Evolutionary conservation across 305 asterid genomes (phyloP).

Genomic region (Withania somnifera): DNA sequence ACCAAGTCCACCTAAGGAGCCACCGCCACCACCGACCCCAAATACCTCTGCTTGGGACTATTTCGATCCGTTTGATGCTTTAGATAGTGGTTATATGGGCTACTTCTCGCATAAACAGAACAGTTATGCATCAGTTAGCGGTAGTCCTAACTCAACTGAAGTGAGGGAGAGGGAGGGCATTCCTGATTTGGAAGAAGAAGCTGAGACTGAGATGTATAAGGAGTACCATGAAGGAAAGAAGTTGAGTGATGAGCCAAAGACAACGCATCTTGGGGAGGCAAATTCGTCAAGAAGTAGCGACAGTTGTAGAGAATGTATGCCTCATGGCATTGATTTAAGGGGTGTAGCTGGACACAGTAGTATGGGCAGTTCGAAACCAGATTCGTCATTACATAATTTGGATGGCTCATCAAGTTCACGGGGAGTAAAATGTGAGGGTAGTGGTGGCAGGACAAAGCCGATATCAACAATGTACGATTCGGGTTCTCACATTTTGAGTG

Average conservation of each 20-base stretch:
- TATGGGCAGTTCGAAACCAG: constrained; percentile 1
- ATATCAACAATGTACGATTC: constrained; percentile 17
- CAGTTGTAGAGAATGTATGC: not conserved
- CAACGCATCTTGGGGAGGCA: constrained; percentile 23
- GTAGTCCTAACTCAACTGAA: constrained; percentile 87
- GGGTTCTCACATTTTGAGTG: constrained; percentile 10
- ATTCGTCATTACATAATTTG: constrained; percentile 36
- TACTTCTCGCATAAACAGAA: constrained; percentile 27
- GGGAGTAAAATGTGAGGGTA: constrained; percentile 26
- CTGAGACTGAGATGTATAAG: constrained; percentile 53
- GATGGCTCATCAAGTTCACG: constrained; percentile 20
- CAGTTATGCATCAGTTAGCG: constrained; percentile 35
- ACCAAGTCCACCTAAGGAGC: constrained; percentile 30
- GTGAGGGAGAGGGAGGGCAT: constrained; percentile 96
- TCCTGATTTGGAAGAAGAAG: constrained; percentile 96
- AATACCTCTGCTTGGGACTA: constrained; percentile 73
- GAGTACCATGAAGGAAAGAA: constrained; percentile 28
- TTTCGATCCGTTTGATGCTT: constrained; percentile 55
- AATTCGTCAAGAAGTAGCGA: constrained; percentile 20
- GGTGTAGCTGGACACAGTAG: not conserved
- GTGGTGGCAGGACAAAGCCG: constrained; percentile 20
- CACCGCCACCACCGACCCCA: constrained; percentile 86
- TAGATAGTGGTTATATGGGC: constrained; percentile 31
- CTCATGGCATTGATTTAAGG: constrained; percentile 6
- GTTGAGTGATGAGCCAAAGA: constrained; percentile 22